phyloP scores from a whole-genome alignment of 805 yeast genomes.

The Wickerhamiella hasegawae region DNA sequence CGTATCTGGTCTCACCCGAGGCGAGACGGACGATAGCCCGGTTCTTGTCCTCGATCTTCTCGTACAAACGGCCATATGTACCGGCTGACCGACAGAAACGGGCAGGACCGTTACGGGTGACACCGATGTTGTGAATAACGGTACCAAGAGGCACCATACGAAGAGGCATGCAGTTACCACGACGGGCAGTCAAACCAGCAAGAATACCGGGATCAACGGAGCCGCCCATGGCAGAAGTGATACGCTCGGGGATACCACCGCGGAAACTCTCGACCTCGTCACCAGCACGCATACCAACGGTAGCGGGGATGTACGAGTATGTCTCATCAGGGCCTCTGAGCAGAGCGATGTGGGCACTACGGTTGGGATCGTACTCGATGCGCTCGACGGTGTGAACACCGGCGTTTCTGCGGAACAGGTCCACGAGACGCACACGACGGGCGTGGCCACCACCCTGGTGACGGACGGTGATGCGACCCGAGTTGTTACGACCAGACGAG shows the following conservation, averaged over 20 bases:
- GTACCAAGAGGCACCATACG: conserved; percentile 91
- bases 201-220: conserved; percentile 81
- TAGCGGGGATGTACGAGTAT: conserved; percentile 70
- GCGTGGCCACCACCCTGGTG: conserved; percentile 97
- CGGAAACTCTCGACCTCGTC: conserved; percentile 83
- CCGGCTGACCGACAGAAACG: conserved; percentile 92
- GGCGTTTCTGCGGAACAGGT: conserved; percentile 45
- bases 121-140: conserved; percentile 74
- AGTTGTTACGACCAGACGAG: conserved; percentile 76
- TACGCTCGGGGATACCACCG: conserved; percentile 63
- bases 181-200: conserved; percentile 70
- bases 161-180: conserved; percentile 90
- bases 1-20: conserved; percentile 88
- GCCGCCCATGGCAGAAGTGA: conserved; percentile 77
- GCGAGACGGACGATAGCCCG: conserved; percentile 69
- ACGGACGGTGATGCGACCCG: conserved; percentile 79
- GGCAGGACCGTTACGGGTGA: conserved; percentile 60
- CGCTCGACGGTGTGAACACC: conserved; percentile 73
- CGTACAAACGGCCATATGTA: conserved; percentile 72
- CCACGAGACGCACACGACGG: conserved; percentile 71
- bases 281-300: conserved; percentile 86
- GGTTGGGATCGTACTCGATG: conserved; percentile 89
- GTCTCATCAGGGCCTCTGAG: conserved; percentile 42
- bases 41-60: conserved; percentile 54
- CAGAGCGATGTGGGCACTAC: conserved; percentile 86